These are phyloP conservation scores for Straminergon stramineum DNA, from an alignment of 225 moss, liverwort and hornwort species.

Conservation along the genomic window DNA sequence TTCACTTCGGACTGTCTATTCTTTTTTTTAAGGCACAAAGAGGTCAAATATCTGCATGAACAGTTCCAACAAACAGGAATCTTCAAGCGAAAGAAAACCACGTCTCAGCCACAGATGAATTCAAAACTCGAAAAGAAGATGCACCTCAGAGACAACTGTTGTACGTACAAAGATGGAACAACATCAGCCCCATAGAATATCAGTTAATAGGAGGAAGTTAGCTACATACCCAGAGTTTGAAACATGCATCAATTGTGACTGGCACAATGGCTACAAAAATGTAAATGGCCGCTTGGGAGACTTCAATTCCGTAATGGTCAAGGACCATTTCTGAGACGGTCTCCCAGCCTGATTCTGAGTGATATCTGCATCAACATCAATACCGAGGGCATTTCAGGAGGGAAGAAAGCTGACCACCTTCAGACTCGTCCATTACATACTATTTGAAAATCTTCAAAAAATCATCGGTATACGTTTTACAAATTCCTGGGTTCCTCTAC, in stretches of 20 bases:
- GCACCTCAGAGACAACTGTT: background rate
- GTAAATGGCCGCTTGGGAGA: constrained; percentile 59
- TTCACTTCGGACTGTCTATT: background rate
- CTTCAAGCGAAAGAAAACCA: background rate
- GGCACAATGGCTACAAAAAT: constrained; percentile 94
- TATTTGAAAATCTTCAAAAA: background rate
- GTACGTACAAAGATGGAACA: background rate
- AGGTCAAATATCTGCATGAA: background rate
- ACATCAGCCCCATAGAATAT: background rate
- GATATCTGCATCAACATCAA: constrained; percentile 47
- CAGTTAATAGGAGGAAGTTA: background rate
- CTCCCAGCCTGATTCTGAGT: constrained; percentile 96
- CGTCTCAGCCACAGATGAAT: background rate
- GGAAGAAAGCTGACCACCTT: background rate
- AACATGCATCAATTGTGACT: constrained; percentile 95
- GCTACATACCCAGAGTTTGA: constrained; percentile 85
- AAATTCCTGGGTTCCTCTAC: background rate
- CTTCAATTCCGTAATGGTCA: constrained; percentile 93
- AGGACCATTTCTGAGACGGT: constrained; percentile 86
- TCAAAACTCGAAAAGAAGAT: background rate
- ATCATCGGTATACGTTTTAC: background rate
- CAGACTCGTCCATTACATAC: background rate
- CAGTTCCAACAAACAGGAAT: background rate
- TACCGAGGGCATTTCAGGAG: background rate
- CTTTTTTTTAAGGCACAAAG: background rate